Percentiles rank a stretch among this genome's conserved stretches.
Conservation (phyloP, 2,329 filamentous ascomycete species). For the Pyricularia grisea region DNA sequence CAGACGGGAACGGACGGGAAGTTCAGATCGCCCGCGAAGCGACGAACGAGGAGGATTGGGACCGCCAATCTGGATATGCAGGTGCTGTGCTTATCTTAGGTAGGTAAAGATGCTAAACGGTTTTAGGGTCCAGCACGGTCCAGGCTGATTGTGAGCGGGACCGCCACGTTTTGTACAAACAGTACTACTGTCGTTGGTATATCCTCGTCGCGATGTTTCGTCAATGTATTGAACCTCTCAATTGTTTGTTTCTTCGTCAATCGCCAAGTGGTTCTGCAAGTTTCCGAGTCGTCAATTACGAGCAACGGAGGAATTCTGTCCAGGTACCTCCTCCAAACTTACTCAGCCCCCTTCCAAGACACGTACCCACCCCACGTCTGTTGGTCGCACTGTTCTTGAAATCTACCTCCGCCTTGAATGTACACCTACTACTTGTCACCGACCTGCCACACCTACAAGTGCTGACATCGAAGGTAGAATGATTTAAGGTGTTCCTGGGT, state of each 20-base stretch:
- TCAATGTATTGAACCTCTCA: not conserved
- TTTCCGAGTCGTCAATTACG: not conserved
- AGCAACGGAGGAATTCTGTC: not conserved
- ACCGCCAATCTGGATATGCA: not conserved
- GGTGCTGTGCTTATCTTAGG: not conserved
- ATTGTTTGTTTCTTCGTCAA: not conserved
- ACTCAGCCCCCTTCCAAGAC: not conserved
- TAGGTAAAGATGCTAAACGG: not conserved
- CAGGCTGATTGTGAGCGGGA: not conserved
- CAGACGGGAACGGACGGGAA: not conserved
- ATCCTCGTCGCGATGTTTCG: not conserved
- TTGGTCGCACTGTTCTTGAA: not conserved
- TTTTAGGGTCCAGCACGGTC: not conserved
- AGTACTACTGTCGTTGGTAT: not conserved
- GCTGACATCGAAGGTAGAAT: too few relatives aligned
- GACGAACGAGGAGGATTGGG: not conserved
- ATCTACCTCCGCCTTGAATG: not conserved
- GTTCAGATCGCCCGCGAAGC: not conserved
- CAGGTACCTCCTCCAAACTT: not conserved
- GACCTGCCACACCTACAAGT: too few relatives aligned
- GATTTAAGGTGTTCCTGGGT: too few relatives aligned
- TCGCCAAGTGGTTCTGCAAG: not conserved
- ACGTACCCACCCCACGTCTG: not conserved
- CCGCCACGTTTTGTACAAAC: not conserved
- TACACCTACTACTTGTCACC: too few relatives aligned